Percentiles rank a stretch among this genome's conserved stretches.
These are phyloP conservation scores for Penicillium crystallinum DNA, from an alignment of 495 filamentous ascomycete genomes.

Conservation along the genomic window DNA sequence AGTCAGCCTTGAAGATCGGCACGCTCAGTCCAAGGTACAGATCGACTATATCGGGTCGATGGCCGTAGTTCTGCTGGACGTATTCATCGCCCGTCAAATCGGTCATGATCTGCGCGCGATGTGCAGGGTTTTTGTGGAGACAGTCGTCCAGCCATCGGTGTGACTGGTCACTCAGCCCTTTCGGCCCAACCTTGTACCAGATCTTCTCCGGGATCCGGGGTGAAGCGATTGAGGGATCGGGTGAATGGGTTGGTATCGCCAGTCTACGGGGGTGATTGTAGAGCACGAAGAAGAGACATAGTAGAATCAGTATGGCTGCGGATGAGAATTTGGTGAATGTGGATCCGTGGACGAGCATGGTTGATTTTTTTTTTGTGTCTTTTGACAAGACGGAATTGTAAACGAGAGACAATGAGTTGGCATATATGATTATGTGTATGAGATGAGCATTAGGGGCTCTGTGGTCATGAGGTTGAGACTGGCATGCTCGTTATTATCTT, in stretches of 20 bases:
- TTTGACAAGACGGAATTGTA: background rate
- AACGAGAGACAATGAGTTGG: background rate
- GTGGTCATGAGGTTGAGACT: too few species aligned
- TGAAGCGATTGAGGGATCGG: background rate
- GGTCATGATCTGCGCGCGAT: background rate
- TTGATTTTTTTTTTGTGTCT: background rate
- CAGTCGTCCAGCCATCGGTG: background rate
- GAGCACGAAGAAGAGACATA: slow-evolving; percentile 1
- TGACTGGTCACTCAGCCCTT: background rate
- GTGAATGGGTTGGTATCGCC: background rate
- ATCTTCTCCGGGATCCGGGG: slow-evolving; percentile 1
- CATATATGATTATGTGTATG: background rate
- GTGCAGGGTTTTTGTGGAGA: background rate
- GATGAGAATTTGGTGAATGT: background rate
- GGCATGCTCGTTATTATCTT: too few species aligned
- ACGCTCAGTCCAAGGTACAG: background rate
- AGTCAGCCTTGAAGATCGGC: slow-evolving; percentile 2
- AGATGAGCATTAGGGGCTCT: too few species aligned
- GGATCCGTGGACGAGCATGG: background rate
- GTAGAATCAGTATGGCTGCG: background rate
- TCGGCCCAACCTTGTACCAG: slow-evolving; percentile 2
- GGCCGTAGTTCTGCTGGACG: background rate
- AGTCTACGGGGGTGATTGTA: background rate
- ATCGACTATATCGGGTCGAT: slow-evolving; percentile 1
- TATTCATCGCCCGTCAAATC: slow-evolving; percentile 2